Evolutionary conservation across 768 basidiomycete genomes (phyloP), one percentile per base, ranked within the genome.

Genomic region (Baorangia bicolor): DNA sequence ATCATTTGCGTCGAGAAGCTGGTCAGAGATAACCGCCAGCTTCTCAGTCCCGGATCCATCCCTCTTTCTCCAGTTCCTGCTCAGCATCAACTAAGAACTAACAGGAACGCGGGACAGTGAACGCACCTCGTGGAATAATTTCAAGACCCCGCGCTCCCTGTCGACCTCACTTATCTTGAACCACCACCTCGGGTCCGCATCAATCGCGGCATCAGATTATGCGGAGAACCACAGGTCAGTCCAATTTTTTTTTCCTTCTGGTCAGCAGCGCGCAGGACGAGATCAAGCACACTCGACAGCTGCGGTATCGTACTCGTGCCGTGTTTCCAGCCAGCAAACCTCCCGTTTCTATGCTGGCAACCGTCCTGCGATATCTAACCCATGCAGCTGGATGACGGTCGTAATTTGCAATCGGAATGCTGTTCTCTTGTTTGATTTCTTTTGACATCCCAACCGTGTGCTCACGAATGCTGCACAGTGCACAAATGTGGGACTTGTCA

Each of bases 381-480:
- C 35, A 38, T 9, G 28, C 41, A 54, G 67, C 60, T 60, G 61
- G 59, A 60, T 69, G 67, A 65, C 47, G 49, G 65, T 60, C 35
- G 56, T 67, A 57, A 68, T 67, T 68, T 68, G 67, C 67, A 68
- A 68, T 60, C 69, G 61, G 67, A 63, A 43, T 31, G 37, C 33
- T 53, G 2, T 2, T 49, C 23, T 39, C 14, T 56, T 20, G 6
- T 45, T 31, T 43, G n/a, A 28, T 38, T 28, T 51, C 20, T 52
- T 34, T 53, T 23, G 23, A 38, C 13, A 14, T 38, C 13, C 31
- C 25, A 28, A 45, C 25, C n/a, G 2, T 21, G 3, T 23, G 20
- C 59, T 60, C 40, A 50, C 28, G 16, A n/a, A 27, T 6, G 8
- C 5, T 27, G 13, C n/a, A n/a, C 25, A 48, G 34, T n/a, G 23